Conservation (phyloP, 306 rosid genomes). For the cucumber (Cucumis sativus) region Cucumber_9930_V3 NC_026655.2:15813001-15813500, state of each 20-base stretch:
- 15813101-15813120: background rate
- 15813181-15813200: background rate
- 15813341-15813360: background rate
- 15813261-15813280: background rate
- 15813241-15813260: background rate
- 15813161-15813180: background rate
- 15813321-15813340: background rate
- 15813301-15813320: background rate
- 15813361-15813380: background rate
- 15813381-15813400: background rate
- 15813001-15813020: slow-evolving; percentile 20
- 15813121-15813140: background rate
- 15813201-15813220: background rate
- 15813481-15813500: background rate
- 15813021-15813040: slow-evolving; percentile 98
- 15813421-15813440: background rate
- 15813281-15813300: background rate
- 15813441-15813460: background rate
- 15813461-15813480: background rate
- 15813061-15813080: slow-evolving; percentile 71
- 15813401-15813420: background rate
- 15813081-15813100: slow-evolving; percentile 86
- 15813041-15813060: slow-evolving; percentile 95
- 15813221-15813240: background rate
- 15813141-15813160: background rate